These are phyloP conservation scores for Kurtzmaniella quercitrusa DNA, from an alignment of 1,139 yeast genomes.

Conservation along the genomic window DNA sequence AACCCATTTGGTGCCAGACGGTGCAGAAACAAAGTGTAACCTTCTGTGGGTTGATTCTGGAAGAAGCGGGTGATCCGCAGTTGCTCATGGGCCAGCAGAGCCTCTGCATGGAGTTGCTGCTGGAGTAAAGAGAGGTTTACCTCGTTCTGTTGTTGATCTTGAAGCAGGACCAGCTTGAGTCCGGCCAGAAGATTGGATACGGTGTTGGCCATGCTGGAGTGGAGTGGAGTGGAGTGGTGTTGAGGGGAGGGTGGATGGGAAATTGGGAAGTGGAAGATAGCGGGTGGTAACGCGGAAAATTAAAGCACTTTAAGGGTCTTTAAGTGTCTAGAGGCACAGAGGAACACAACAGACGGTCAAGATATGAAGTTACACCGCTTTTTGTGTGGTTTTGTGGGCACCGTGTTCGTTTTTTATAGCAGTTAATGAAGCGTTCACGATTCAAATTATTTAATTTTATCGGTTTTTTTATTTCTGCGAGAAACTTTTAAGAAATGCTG, in stretches of 20 bases:
- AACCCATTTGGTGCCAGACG: slow-evolving; percentile 95
- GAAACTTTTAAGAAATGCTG: too few relatives aligned
- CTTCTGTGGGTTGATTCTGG: slow-evolving; percentile 75
- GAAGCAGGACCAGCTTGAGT: slow-evolving; percentile 39
- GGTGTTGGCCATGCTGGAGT: slow-evolving; percentile 12
- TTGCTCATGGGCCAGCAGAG: slow-evolving; percentile 33
- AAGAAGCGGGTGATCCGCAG: slow-evolving; percentile 71
- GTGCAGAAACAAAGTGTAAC: slow-evolving; percentile 84
- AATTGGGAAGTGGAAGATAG: background rate
- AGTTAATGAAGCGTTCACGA: too few relatives aligned
- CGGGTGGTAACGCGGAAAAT: background rate
- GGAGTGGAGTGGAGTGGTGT: background rate
- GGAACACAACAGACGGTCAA: too few relatives aligned
- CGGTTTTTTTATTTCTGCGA: too few relatives aligned
- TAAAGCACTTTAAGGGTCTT: too few relatives aligned
- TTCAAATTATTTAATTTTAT: too few relatives aligned
- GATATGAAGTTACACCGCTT: too few relatives aligned
- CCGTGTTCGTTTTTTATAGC: too few relatives aligned
- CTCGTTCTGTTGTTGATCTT: slow-evolving; percentile 41
- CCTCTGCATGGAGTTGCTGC: slow-evolving; percentile 39
- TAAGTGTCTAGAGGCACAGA: too few relatives aligned
- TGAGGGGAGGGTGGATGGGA: too few relatives aligned
- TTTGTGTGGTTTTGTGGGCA: too few relatives aligned
- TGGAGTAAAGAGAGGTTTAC: slow-evolving; percentile 38
- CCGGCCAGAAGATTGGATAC: slow-evolving; percentile 50